These are phyloP conservation scores for Aspergillus bombycis DNA, from an alignment of 2,329 filamentous ascomycete genomes.

Conservation along the genomic window DNA sequence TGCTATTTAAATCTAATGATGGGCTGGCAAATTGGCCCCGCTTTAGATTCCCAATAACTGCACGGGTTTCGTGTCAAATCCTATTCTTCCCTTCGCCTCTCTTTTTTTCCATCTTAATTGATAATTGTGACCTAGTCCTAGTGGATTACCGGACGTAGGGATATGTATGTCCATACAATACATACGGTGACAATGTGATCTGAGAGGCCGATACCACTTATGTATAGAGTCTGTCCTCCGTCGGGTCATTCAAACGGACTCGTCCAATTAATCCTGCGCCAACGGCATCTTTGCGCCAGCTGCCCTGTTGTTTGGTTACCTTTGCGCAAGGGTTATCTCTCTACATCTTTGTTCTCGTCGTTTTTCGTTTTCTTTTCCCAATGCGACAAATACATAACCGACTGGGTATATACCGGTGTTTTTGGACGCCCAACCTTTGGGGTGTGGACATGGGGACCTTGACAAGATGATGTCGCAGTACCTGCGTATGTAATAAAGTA, in stretches of 20 bases:
- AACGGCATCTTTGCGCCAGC: constrained; percentile 25
- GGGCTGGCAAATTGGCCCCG: constrained; percentile 3
- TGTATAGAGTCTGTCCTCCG: constrained; percentile 1
- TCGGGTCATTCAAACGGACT: constrained; percentile 6
- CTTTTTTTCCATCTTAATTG: background rate
- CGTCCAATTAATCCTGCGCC: constrained; percentile 14
- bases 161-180: background rate
- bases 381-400: constrained; percentile 3
- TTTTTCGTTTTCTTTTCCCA: background rate
- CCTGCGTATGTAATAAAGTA: background rate
- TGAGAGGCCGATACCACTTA: background rate
- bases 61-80: background rate
- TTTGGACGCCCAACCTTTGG: background rate
- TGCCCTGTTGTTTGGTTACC: constrained; percentile 6
- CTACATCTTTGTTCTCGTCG: background rate
- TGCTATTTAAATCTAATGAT: constrained; percentile 6
- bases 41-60: constrained; percentile 2
- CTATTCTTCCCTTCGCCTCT: background rate
- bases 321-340: background rate
- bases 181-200: background rate
- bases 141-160: background rate
- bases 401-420: background rate
- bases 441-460: background rate
- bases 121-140: background rate
- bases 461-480: background rate